Base-by-base conservation (phyloP, 257 asterid species). In the Solanum phureja region DNA sequence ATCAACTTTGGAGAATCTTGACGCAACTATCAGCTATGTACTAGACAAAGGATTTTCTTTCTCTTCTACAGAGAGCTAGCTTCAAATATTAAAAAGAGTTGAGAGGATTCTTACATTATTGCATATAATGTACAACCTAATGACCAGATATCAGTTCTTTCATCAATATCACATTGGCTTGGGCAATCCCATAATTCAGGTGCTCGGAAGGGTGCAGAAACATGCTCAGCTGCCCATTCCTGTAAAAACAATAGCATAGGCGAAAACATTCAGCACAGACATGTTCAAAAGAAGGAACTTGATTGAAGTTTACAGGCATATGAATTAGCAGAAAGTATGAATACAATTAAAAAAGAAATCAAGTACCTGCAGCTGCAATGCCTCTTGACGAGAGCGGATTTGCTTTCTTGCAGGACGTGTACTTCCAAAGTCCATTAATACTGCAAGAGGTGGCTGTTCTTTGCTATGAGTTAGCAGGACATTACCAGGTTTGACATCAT, bases 211-310 rank as follows among this genome's bases (percentile, higher is more conserved):
- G 99, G 99, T 75, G 98, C 98, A 56, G 99, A 96, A 89, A 98
- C 96, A 90, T 96, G 99, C 90, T 97, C 98, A 75, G 99, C 88
- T 86, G 99, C 98, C 99, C 99, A 97, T 92, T 96, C 99, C 99
- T 97, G 85, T 34, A 56, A 62, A 85, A 46, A 87, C 84, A 66
- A 87, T 62, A 77, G 81, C 42, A 72, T 33, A 31, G 79, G 24
- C 4, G 81, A 72, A 34, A 72, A 44, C 84, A 81, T 46, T 81
- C 29, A 81, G 85, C 68, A 14, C 85, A 29, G 40, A 76, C 37
- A 49, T 8, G 82, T 56, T 83, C 64, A 92, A 87, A 35, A 84
- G 33, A 42, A 85, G 64, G 87, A 85, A 66, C 69, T 69, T 8
- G 66, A 44, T 56, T 87, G 62, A 87, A 87, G 35, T 21, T 75